Percentiles rank a stretch among this genome's conserved stretches.
Evolutionary conservation across 2,329 filamentous ascomycete species (phyloP).

Genomic region (Fusarium circinatum): DNA sequence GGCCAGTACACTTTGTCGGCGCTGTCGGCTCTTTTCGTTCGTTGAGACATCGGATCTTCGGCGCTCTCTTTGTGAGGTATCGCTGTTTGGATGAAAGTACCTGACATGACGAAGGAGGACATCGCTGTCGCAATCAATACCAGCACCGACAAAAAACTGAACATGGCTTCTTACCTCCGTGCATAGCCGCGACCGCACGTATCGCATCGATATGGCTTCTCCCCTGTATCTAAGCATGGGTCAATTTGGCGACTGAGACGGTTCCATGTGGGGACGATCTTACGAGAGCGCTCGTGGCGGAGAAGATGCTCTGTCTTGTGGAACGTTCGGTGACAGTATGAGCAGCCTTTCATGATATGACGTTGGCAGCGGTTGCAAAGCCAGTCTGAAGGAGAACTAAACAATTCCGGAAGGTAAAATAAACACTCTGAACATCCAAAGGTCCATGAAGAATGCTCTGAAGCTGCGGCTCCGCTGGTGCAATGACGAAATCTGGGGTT

Average conservation of each 20-base stretch:
- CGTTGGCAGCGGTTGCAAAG: no score
- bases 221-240: slow-evolving; percentile 21
- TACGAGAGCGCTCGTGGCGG: slow-evolving; percentile 1
- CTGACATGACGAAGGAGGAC: not conserved
- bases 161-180: not conserved
- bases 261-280: not conserved
- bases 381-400: not conserved
- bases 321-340: not conserved
- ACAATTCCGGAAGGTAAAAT: not conserved
- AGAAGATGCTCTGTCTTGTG: slow-evolving; percentile 3
- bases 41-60: not conserved
- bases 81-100: not conserved
- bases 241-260: not conserved
- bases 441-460: not conserved
- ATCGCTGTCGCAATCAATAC: not conserved
- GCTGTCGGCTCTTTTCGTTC: not conserved
- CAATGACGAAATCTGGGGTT: not conserved
- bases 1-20: not conserved
- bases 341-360: not conserved
- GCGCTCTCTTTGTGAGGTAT: not conserved
- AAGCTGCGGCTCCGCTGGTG: not conserved
- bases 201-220: slow-evolving; percentile 25
- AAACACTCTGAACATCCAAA: not conserved
- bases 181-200: slow-evolving; percentile 1
- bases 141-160: accelerated